These are phyloP conservation scores for Piromyces sp. DNA, from an alignment of 192 early-diverging fungal genomes.

Conservation along the genomic window DNA sequence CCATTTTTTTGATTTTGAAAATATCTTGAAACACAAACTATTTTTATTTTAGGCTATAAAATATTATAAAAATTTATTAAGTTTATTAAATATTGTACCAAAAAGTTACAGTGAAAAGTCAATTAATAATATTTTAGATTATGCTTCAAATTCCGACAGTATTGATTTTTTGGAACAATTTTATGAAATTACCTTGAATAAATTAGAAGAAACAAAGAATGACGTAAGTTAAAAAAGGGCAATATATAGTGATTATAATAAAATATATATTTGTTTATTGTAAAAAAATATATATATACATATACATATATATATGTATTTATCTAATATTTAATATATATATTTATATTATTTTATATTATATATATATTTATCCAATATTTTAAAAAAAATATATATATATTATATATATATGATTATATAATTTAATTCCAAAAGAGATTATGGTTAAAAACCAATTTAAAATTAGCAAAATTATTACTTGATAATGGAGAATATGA, in stretches of 20 bases:
- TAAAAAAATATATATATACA: no score
- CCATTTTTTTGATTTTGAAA: not conserved
- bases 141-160: slow-evolving; percentile 51
- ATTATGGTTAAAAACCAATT: slow-evolving; percentile 68
- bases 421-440: slow-evolving; percentile 20
- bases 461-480: slow-evolving; percentile 71
- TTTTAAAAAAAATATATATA: no score
- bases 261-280: no score
- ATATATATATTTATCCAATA: no score
- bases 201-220: slow-evolving; percentile 62
- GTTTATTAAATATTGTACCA: slow-evolving; percentile 58
- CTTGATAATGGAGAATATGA: slow-evolving; percentile 63
- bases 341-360: no score
- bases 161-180: slow-evolving; percentile 71
- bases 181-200: slow-evolving; percentile 52
- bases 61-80: slow-evolving; percentile 55
- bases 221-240: slow-evolving; percentile 48
- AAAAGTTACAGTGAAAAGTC: slow-evolving; percentile 77
- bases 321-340: no score
- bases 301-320: no score
- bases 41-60: slow-evolving; percentile 31
- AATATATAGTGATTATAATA: no score
- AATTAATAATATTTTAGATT: slow-evolving; percentile 79
- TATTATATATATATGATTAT: no score
- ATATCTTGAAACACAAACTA: no score